Percentiles rank a stretch among this genome's conserved stretches.
Evolutionary conservation across 2,329 filamentous ascomycete genomes (phyloP).

Genomic region (Aspergillus phoenicis): DNA sequence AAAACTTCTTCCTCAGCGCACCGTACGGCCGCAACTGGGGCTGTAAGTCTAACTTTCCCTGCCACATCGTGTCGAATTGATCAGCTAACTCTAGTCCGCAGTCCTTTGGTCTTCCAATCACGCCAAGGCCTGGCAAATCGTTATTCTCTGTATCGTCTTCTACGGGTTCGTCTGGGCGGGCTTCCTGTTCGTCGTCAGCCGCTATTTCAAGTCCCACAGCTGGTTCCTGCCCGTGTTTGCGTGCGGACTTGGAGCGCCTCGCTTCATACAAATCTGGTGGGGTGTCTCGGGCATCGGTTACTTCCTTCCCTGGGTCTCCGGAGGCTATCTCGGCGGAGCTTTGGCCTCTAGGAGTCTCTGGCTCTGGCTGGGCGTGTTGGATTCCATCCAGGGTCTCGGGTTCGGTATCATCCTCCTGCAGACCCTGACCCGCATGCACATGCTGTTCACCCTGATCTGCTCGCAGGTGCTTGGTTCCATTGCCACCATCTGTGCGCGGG

Average conservation of each 20-base stretch:
- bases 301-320: constrained; percentile 62
- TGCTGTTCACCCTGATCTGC: constrained; percentile 60
- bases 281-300: constrained; percentile 60
- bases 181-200: constrained; percentile 50
- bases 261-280: constrained; percentile 70
- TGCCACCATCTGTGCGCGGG: constrained; percentile 63
- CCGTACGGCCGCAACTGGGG: constrained; percentile 68
- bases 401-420: constrained; percentile 68
- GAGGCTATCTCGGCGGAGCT: constrained; percentile 56
- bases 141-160: constrained; percentile 53
- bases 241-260: constrained; percentile 63
- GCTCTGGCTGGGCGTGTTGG: constrained; percentile 68
- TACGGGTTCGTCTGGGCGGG: constrained; percentile 59
- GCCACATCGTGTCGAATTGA: background rate
- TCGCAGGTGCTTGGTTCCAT: constrained; percentile 64
- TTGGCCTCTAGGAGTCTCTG: constrained; percentile 60
- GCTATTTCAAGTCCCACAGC: constrained; percentile 59
- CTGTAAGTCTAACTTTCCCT: constrained; percentile 31
- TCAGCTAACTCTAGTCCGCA: background rate
- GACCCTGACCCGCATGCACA: constrained; percentile 65
- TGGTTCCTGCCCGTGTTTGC: constrained; percentile 71
- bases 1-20: constrained; percentile 67
- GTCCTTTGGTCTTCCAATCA: constrained; percentile 60
- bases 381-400: constrained; percentile 65
- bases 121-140: constrained; percentile 59